Evolutionary conservation across 257 asterid genomes (phyloP).

Genomic region (Nicotiana attenuata): DNA sequence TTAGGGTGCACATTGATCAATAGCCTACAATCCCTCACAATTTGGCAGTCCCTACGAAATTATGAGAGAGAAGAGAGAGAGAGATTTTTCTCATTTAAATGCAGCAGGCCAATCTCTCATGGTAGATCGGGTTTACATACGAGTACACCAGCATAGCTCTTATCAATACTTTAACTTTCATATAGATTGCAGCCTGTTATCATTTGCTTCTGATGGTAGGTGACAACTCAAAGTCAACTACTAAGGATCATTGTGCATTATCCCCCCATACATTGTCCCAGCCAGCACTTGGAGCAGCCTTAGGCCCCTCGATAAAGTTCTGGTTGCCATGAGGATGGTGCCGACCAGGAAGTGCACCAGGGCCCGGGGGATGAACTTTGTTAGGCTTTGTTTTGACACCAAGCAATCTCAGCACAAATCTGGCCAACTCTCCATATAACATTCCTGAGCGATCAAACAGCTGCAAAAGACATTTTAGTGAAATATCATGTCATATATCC

Average conservation of each 20-base stretch:
- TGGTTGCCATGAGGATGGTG: slow-evolving; percentile 44
- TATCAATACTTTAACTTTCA: neutral
- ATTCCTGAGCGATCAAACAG: slow-evolving; percentile 86
- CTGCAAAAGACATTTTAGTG: slow-evolving; percentile 34
- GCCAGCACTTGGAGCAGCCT: slow-evolving; percentile 59
- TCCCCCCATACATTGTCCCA: slow-evolving; percentile 85
- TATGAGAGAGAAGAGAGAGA: neutral
- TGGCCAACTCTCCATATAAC: slow-evolving; percentile 90
- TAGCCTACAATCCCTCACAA: neutral
- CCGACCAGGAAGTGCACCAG: slow-evolving; percentile 59
- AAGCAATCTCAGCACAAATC: slow-evolving; percentile 82
- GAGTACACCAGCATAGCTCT: slow-evolving; percentile 4
- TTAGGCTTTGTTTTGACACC: slow-evolving; percentile 68
- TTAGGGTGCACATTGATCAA: slow-evolving; percentile 5
- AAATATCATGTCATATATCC: neutral
- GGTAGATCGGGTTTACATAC: neutral
- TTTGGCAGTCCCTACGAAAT: neutral
- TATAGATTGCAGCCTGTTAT: neutral
- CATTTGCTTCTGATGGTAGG: slow-evolving; percentile 1
- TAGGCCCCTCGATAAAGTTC: slow-evolving; percentile 63
- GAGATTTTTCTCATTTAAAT: neutral
- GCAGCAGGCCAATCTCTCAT: neutral
- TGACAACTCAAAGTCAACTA: neutral
- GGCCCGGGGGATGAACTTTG: slow-evolving; percentile 51
- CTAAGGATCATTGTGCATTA: slow-evolving; percentile 11